Evolutionary conservation across 352 stramenopile species (phyloP), one percentile per base, ranked within the genome.

Genomic region (Aphanomyces stellatus): DNA sequence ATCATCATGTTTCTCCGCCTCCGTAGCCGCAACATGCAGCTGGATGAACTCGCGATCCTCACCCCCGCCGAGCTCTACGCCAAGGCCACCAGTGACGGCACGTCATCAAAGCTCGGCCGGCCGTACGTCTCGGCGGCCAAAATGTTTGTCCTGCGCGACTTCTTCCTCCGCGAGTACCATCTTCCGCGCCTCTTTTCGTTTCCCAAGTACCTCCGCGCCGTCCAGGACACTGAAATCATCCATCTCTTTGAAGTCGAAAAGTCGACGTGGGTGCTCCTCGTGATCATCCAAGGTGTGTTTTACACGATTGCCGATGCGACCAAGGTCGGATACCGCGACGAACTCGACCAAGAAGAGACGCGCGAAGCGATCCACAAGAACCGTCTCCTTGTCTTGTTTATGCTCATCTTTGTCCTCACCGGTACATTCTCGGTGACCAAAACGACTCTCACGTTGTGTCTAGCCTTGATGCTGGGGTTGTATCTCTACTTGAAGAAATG

Each of bases 141-240:
- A 25, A 64, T 64, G 56, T 49, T 49, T 24, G 41, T 64, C 22
- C 11, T 64, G 8, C 56, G 56, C 22, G 25, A 35, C n/a, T 64
- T 49, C 2, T 64, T 64, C 41, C 56, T 64, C 41, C 15, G 41
- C 22, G 31, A 30, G 17, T 53, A 53, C 35, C 10, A 49, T 4
- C 56, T 64, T 15, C 56, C 56, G 2, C 25, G 41, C 11, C 56
- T 64, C 4, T 64, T 64, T 28, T 64, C 56, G 4, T 64, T 64
- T 53, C 56, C 56, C 11, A 64, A 64, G 22, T 64, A 64, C 30
- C 41, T 64, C 37, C 35, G 56, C 24, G 56, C 56, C 15, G 41
- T 64, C 30, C 56, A 64, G 30, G 56, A 64, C 41, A 49, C 56
- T n/a, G 56, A 64, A 30, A 64, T 64, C 30, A 64, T 64, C 30